Evolutionary conservation across 2,329 filamentous ascomycete species (phyloP), one percentile per base, ranked within the genome.

Genomic region (Aspergillus costaricaensis): DNA sequence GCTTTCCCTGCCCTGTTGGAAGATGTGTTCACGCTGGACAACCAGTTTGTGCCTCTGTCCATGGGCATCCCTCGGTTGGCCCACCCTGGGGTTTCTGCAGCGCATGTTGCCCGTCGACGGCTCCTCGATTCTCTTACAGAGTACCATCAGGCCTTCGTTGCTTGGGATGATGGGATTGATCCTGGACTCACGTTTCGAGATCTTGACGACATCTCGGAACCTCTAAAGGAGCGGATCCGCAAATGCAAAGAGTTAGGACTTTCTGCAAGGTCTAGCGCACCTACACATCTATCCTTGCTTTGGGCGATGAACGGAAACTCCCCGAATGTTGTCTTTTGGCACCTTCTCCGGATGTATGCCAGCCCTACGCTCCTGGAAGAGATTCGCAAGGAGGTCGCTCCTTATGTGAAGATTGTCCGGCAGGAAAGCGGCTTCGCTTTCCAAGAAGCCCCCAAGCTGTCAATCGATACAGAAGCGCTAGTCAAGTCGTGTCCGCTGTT

Each of bases 291-390:
- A n/a, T 77, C 77, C n/a, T 67, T 86, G 7, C 70, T 85, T 23
- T 86, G 84, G 83, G 82, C 82, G 9, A 74, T 83, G 68, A 82
- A 84, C 64, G 81, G 80, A 15, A 85, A 86, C 63, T 77, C 81
- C 5, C 81, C 81, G 54, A 76, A 79, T 4, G 70, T 86, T 57
- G 76, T 80, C n/a, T 84, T 82, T 67, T 85, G 82, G 81, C 77
- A 80, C 62, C 62, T 83, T 8, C 70, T 81, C 25, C 79, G 81
- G 52, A 76, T 85, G 41, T 76, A 79, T 57, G 71, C 77, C 1
- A 76, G 77, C 14, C 72, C 74, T 2, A 67, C 68, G 0, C 73
- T 84, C 14, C 66, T 81, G 17, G 66, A 74, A 14, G 72, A 77
- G 8, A 74, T 84, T 17, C 74, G 80, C 8, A 67, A 73, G 44